Evolutionary conservation across 2,329 filamentous ascomycete species (phyloP).

Genomic region (Aspergillus sergii): DNA sequence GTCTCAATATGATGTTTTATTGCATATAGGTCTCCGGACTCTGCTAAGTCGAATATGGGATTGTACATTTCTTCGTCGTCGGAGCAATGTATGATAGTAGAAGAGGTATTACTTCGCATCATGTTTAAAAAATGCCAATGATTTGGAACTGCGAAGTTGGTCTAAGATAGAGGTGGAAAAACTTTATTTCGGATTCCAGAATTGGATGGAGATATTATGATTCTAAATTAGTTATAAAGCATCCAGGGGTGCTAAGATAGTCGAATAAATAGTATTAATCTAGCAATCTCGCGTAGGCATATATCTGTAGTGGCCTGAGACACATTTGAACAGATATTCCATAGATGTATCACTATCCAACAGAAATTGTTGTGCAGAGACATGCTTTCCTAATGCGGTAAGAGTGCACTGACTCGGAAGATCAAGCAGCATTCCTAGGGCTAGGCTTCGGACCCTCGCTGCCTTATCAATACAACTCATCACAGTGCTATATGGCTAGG

Average conservation of each 20-base stretch:
- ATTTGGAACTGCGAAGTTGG: neutral
- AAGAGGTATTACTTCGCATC: neutral
- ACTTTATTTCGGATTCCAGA: neutral
- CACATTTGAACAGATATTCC: neutral
- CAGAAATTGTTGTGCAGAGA: neutral
- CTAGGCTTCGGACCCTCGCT: neutral
- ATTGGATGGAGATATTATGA: neutral
- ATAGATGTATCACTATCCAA: neutral
- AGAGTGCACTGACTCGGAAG: neutral
- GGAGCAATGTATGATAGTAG: neutral
- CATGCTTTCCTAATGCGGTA: neutral
- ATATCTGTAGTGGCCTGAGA: neutral
- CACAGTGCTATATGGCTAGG: neutral
- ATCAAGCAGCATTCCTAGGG: neutral
- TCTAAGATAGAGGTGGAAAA: neutral
- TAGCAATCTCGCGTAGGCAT: neutral
- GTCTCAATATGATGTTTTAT: neutral
- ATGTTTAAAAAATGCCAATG: neutral
- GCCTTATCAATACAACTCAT: neutral
- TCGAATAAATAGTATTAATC: neutral
- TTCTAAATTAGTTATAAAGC: neutral
- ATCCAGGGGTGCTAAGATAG: neutral
- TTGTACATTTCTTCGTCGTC: neutral
- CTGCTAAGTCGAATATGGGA: neutral
- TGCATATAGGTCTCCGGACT: neutral